Base-by-base conservation (phyloP, 805 yeast genomes). In the Candida krabiensis region DNA sequence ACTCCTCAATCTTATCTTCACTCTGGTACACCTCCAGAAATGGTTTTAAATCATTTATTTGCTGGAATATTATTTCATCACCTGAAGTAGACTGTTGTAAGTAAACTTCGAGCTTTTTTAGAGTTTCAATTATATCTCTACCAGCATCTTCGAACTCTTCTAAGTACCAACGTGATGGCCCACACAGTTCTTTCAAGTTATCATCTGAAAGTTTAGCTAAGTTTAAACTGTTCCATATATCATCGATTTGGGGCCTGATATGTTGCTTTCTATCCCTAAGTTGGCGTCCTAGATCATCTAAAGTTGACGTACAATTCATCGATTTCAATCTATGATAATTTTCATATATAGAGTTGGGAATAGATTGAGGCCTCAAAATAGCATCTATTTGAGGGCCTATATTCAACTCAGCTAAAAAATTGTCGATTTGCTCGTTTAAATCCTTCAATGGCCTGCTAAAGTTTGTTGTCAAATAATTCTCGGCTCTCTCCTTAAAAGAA, bases 401-500 rank as follows among this genome's bases (percentile, higher is more conserved):
- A n/a, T 71, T 71, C 25, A 73, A 52, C 13, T 70, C 75, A 0
- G 71, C 63, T 4, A 83, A 47, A 44, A 69, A 70, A 22, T 62
- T 61, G 15, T 64, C 61, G 19, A 81, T 54, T 26, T 72, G 56
- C 24, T 64, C 66, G 31, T 73, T 71, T 18, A 83, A 52, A 3
- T 73, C 63, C 16, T 61, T 59, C 2, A 81, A 49, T 0, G 89
- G 88, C 3, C 60, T 54, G 38, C 58, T 64, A 39, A 46, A 67
- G 33, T 75, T 72, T 19, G 63, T 62, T 13, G 58, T 43, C 8
- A 84, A 67, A 50, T 71, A 84, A 3, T 61, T 62, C 11, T 75
- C 76, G 41, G 79, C 80, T 43, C 90, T 68, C 43, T 83, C 91
- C 36, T 75, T 71, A 53, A 77, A 86, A 1, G 89, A 82, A 28